Base-by-base conservation (phyloP, 2,329 filamentous ascomycete genomes). In the Phaeosphaeriaceae sp. region DNA sequence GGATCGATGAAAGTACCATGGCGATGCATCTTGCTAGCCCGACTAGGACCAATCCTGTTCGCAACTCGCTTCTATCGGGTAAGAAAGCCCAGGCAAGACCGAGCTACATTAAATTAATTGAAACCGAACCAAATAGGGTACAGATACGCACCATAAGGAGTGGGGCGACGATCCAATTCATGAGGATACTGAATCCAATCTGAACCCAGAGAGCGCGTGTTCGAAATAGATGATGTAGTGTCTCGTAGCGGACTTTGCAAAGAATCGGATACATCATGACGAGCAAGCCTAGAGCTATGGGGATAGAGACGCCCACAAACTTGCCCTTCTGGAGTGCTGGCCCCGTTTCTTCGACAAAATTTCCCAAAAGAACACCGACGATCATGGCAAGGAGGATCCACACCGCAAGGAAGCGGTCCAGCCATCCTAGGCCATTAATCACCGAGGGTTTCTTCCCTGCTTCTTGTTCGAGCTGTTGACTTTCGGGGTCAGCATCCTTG, bases 221-320 rank as follows among this genome's bases (percentile, higher is more conserved):
- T 3, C 75, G 69, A 52, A 92, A 81, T 7, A 89, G 74, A 5
- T 79, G 73, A 68, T 89, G 88, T 20, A 93, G 71, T 0, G 82
- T 81, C 67, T 92, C 89, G 67, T 85, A 92, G 21, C 83, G 83
- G 3, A 93, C 87, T 67, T 92, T 92, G 78, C 89, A 93, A 0
- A 93, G 76, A 50, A 93, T 92, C 0, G 89, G 90, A 64, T 92
- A 93, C 89, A 93, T 94, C 89, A 94, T 93, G 42, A 92, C 85
- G 7, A 94, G 79, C 2, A 93, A 73, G 0, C 89, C 89, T 33
- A 92, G 73, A 1, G 89, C 88, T 87, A 88, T 87, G 0, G 86
- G 86, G 6, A 87, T 72, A 0, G 83, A 86, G 0, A 88, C 84
- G 0, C 83, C 83, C 1, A 88, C 87, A 63, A 92, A 90, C 16